Percentiles rank a stretch among this genome's conserved stretches.
Evolutionary conservation across 2,329 filamentous ascomycete genomes (phyloP).

Genomic region (Ascocoryne sarcoides): DNA sequence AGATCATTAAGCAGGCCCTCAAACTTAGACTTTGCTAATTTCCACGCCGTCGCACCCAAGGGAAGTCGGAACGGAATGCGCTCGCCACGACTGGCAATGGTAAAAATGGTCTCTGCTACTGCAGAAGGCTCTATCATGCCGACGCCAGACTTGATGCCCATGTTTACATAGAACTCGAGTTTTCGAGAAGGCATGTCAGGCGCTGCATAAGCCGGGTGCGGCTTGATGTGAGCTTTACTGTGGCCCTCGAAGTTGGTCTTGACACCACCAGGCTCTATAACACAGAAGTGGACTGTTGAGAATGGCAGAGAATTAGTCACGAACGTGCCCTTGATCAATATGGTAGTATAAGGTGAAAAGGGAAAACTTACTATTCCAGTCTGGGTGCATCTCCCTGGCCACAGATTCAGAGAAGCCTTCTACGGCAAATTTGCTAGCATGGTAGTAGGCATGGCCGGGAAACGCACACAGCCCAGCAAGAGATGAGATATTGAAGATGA

Average conservation of each 20-base stretch:
- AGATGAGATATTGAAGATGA: slow-evolving; percentile 35
- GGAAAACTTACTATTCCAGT: slow-evolving; percentile 29
- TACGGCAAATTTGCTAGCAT: slow-evolving; percentile 35
- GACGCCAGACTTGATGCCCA: slow-evolving; percentile 8
- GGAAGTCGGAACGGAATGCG: slow-evolving; percentile 22
- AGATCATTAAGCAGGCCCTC: slow-evolving; percentile 12
- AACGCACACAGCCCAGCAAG: slow-evolving; percentile 31
- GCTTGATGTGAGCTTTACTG: slow-evolving; percentile 18
- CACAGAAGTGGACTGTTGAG: slow-evolving; percentile 24
- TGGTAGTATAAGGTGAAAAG: no score
- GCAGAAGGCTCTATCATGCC: slow-evolving; percentile 15
- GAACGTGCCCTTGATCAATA: no score
- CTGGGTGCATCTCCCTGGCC: slow-evolving; percentile 29
- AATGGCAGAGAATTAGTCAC: no score
- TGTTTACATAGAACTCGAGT: slow-evolving; percentile 18
- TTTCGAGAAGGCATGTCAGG: slow-evolving; percentile 28
- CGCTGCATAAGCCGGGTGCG: slow-evolving; percentile 21
- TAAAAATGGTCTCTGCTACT: slow-evolving; percentile 18
- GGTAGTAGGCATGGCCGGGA: slow-evolving; percentile 33
- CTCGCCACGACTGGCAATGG: slow-evolving; percentile 16
- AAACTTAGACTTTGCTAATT: slow-evolving; percentile 19
- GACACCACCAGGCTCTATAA: neutral
- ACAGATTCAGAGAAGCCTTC: slow-evolving; percentile 32
- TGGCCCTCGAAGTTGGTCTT: slow-evolving; percentile 31
- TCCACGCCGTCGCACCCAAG: slow-evolving; percentile 17